These are phyloP conservation scores for Chalaropsis ovoidea DNA, from an alignment of 2,329 filamentous ascomycete genomes.

Conservation along the genomic window DNA sequence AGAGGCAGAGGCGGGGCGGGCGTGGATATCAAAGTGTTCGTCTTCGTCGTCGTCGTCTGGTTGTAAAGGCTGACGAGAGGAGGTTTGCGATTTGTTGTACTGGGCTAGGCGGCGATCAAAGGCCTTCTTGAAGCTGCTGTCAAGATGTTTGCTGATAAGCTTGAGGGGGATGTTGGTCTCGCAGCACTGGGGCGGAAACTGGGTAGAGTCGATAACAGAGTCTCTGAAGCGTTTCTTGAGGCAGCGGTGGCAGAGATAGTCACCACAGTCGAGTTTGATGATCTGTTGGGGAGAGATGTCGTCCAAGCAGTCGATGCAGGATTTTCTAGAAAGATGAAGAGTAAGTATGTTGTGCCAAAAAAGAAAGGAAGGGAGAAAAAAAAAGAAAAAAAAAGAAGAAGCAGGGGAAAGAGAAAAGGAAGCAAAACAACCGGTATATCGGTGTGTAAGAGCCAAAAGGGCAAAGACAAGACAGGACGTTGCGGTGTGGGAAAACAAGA, in stretches of 20 bases:
- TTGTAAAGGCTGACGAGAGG: conserved; percentile 16
- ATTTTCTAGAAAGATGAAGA: conserved; percentile 41
- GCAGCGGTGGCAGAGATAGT: conserved; percentile 71
- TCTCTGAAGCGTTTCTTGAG: conserved; percentile 63
- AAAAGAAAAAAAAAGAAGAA: conserved; percentile 7
- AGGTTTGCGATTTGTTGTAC: conserved; percentile 38
- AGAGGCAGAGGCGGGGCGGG: neutral
- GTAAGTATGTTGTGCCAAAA: conserved; percentile 12
- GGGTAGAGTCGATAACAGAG: conserved; percentile 63
- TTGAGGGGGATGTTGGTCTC: conserved; percentile 59
- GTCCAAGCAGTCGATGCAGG: conserved; percentile 65
- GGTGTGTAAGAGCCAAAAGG: conserved; percentile 16
- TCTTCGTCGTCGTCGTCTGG: conserved; percentile 20
- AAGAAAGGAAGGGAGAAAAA: neutral
- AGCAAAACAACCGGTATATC: conserved; percentile 1
- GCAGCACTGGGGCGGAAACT: conserved; percentile 82
- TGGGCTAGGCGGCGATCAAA: conserved; percentile 79
- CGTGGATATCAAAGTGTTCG: conserved; percentile 7
- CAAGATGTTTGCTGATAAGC: conserved; percentile 66
- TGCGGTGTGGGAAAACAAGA: conserved; percentile 4
- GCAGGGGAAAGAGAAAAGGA: conserved; percentile 11
- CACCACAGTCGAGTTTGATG: conserved; percentile 64
- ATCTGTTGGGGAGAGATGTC: conserved; percentile 54
- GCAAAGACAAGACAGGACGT: neutral
- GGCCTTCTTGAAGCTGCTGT: conserved; percentile 59